Evolutionary conservation across 192 early-diverging fungal genomes (phyloP), one percentile per base, ranked within the genome.

Genomic region (Backusella psychrophila): DNA sequence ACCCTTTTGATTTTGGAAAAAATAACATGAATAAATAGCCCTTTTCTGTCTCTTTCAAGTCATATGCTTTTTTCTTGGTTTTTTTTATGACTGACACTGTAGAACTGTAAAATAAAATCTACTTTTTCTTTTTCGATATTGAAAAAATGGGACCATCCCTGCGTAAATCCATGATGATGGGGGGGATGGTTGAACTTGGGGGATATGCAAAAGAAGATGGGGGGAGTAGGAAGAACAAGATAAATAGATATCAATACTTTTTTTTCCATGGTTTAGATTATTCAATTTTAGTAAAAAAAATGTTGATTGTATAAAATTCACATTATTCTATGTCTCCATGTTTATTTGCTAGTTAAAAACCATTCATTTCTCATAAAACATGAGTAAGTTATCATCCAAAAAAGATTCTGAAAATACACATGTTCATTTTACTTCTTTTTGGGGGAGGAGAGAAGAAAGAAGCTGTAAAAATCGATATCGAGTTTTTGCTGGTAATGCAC

Each of bases 401-500:
- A 21, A 23, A 3, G 8, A 56, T 56, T 56, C 53, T 56, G n/a
- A 12, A 56, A 56, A 56, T 56, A 56, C 5, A 56, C n/a, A 19
- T 56, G 7, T 26, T 56, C 9, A 23, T 26, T n/a, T 56, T 56
- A 23, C 53, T 56, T 56, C 21, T 56, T 56, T 56, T 44, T 33
- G 3, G 53, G 53, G 53, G 53, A 23, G 21, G 8, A 56, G 3
- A 23, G 53, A 56, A 21, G 53, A 8, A 23, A 56, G 8, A 56
- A 56, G 19, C 53, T 56, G 53, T 56, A 56, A 56, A 56, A 56
- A 6, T 56, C 53, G 21, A 56, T 56, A 56, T 56, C 53, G 53
- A 56, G n/a, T 56, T 56, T 56, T 56, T 56, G n/a, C 53, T 56
- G 21, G 53, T 56, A 56, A 56, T 56, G 53, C 53, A 56, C 53